Evolutionary conservation across 2,329 filamentous ascomycete species (phyloP).

Genomic region (Harringtonia lauricola): DNA sequence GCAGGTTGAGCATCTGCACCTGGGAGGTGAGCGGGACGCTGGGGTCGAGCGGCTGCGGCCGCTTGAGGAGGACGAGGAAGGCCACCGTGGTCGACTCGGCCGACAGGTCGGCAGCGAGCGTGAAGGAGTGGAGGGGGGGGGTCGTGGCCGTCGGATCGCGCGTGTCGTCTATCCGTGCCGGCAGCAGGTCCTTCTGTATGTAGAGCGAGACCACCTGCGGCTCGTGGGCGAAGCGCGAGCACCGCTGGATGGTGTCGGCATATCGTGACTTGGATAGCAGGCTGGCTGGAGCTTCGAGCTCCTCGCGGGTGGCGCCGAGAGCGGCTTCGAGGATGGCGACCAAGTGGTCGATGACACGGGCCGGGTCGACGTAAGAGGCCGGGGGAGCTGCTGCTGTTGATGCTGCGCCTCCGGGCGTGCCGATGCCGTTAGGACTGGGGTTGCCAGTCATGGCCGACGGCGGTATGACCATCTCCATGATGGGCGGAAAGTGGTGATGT

Average conservation of each 20-base stretch:
- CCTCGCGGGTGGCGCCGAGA: slow-evolving; percentile 62
- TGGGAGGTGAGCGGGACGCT: slow-evolving; percentile 73
- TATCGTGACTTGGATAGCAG: slow-evolving; percentile 64
- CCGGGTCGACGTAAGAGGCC: slow-evolving; percentile 53
- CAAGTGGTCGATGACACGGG: slow-evolving; percentile 60
- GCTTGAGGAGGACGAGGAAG: slow-evolving; percentile 83
- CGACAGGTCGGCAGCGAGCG: slow-evolving; percentile 70
- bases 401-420: slow-evolving; percentile 9
- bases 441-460: slow-evolving; percentile 25
- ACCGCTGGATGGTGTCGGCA: slow-evolving; percentile 74
- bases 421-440: slow-evolving; percentile 35
- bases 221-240: slow-evolving; percentile 81
- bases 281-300: slow-evolving; percentile 73
- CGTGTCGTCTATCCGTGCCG: slow-evolving; percentile 29
- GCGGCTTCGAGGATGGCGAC: slow-evolving; percentile 60
- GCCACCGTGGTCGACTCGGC: slow-evolving; percentile 70
- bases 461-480: slow-evolving; percentile 42
- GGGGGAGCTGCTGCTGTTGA: slow-evolving; percentile 18
- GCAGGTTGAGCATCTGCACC: slow-evolving; percentile 86
- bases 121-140: slow-evolving; percentile 52
- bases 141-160: slow-evolving; percentile 16
- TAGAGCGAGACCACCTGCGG: slow-evolving; percentile 78
- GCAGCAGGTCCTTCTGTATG: slow-evolving; percentile 62
- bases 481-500: slow-evolving; percentile 10
- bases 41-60: slow-evolving; percentile 77